Base-by-base conservation (phyloP, 148 eudicot genomes). In the Pouteria glomerata region DNA sequence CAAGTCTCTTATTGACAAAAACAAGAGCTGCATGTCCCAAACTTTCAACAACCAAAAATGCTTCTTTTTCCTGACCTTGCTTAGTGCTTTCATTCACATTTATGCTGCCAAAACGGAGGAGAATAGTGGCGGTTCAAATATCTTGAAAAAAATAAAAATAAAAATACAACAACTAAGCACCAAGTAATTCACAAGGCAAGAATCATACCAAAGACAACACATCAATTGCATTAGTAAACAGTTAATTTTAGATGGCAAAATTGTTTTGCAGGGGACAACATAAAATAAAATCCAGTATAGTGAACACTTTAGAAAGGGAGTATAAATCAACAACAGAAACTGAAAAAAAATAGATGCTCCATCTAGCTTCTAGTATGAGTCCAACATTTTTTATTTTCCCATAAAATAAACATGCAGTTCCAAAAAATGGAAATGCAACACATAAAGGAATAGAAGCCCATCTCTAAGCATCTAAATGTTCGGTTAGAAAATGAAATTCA, bases 21-120 rank as follows among this genome's bases (percentile, higher is more conserved):
- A 81, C 80, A 41, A 84, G 82, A 70, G 84, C 87, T 15, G 84
- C 87, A 71, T 84, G 87, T 30, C 87, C 87, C 77, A 84, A 74
- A 73, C 87, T 84, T 44, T 58, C 73, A 66, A 84, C 70, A 33
- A 73, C 47, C 61, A 84, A 57, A 61, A 52, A 29, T 41, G 62
- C 71, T 60, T 75, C 78, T 48, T 75, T 55, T 73, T 79, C 67
- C 63, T 59, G 71, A 48, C 62, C 68, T 12, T 63, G 48, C 70
- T 66, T 44, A 24, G 34, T 44, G 27, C 74, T 66, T 41, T 65
- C 76, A 60, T 76, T 67, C 55, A 81, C 77, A 60, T 72, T 70
- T 75, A 83, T 75, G 48, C 87, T 83, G 76, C 52, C 69, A 70
- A 55, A 53, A 55, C 16, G n/a, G 4, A 14, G 30, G 33, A 57